These are phyloP conservation scores for Obba rivulosa DNA, from an alignment of 768 basidiomycete species.

Conservation along the genomic window DNA sequence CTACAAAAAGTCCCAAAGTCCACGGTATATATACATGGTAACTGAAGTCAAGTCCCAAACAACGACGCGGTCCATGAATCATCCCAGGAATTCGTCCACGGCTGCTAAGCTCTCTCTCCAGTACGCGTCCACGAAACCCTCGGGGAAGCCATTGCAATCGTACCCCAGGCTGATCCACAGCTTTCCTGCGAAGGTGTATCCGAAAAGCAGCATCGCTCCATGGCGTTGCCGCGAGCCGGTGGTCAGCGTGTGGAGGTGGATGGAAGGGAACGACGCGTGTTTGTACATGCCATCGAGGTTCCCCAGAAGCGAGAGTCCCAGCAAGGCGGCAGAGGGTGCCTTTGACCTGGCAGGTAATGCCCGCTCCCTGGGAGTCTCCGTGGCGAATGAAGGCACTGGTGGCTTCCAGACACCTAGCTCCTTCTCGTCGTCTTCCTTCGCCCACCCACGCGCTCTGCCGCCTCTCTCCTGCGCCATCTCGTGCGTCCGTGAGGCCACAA, in stretches of 20 bases:
- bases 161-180: slow-evolving; percentile 79
- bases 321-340: slow-evolving; percentile 55
- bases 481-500: slow-evolving; percentile 55
- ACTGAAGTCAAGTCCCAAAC: slow-evolving; percentile 2
- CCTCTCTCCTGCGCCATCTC: slow-evolving; percentile 66
- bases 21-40: no score
- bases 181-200: slow-evolving; percentile 69
- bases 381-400: slow-evolving; percentile 11
- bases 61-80: not conserved
- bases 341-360: slow-evolving; percentile 26
- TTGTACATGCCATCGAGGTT: slow-evolving; percentile 81
- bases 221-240: slow-evolving; percentile 80
- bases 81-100: slow-evolving; percentile 53
- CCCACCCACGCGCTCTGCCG: slow-evolving; percentile 58
- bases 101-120: slow-evolving; percentile 56
- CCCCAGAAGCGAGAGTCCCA: slow-evolving; percentile 80
- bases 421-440: slow-evolving; percentile 69
- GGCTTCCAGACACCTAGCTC: slow-evolving; percentile 37
- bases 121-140: slow-evolving; percentile 53
- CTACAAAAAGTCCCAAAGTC: no score
- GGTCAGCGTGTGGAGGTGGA: slow-evolving; percentile 68
- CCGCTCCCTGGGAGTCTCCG: slow-evolving; percentile 10
- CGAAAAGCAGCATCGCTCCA: slow-evolving; percentile 78
- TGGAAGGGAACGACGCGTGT: slow-evolving; percentile 48
- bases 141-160: slow-evolving; percentile 71